These are phyloP conservation scores for Triangularia setosa DNA, from an alignment of 2,329 filamentous ascomycete species.

Conservation along the genomic window DNA sequence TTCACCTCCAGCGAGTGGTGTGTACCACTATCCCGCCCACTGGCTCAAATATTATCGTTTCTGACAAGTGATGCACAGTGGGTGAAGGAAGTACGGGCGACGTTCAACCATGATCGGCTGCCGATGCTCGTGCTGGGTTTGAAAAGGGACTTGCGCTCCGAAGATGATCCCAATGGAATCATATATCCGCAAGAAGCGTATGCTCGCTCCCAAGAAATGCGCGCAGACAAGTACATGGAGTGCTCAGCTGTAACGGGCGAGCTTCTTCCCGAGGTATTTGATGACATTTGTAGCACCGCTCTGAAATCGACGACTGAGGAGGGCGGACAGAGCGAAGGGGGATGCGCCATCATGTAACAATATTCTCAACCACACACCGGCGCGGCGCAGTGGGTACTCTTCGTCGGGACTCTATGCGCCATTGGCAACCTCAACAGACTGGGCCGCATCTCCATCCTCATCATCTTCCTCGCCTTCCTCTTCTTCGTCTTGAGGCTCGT, in stretches of 20 bases:
- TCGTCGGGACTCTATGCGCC: conserved; percentile 23
- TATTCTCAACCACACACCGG: not conserved
- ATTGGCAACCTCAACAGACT: conserved; percentile 32
- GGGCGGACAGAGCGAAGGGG: conserved; percentile 53
- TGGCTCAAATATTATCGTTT: not conserved
- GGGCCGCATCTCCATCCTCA: conserved; percentile 17
- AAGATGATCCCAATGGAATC: conserved; percentile 55
- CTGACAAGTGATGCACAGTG: conserved; percentile 41
- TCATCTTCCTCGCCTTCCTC: conserved; percentile 35
- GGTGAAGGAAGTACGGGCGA: conserved; percentile 50
- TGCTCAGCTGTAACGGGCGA: conserved; percentile 60
- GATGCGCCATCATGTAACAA: conserved; percentile 49
- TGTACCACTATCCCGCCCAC: conserved; percentile 26
- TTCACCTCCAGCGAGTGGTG: conserved; percentile 55
- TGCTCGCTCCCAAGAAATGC: conserved; percentile 52
- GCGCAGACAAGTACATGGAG: conserved; percentile 61
- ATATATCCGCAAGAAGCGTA: conserved; percentile 61
- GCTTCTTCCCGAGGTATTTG: conserved; percentile 53
- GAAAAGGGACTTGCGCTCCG: conserved; percentile 57
- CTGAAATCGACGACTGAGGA: conserved; percentile 42
- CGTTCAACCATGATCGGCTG: conserved; percentile 46
- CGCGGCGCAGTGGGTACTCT: not conserved
- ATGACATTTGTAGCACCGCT: conserved; percentile 58
- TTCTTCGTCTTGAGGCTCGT: conserved; percentile 33
- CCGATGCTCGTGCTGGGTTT: conserved; percentile 56